These are phyloP conservation scores for Nicotiana tabacum DNA, from an alignment of 257 asterid species.

Conservation along the genomic window DNA sequence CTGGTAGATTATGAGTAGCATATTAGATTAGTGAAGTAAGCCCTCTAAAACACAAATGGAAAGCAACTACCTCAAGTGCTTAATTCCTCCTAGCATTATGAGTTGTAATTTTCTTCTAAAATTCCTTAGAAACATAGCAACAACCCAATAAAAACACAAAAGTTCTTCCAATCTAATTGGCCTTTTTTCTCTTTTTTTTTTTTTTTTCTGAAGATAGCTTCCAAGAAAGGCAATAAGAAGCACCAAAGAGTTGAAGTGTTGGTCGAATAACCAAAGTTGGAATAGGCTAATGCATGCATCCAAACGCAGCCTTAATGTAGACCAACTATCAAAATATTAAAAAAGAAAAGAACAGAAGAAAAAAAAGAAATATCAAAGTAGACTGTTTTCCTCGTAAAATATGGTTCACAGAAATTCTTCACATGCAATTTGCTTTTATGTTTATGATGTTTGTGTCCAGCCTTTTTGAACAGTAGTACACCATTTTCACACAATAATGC, in stretches of 20 bases:
- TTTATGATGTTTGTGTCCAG: background rate
- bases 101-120: background rate
- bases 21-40: background rate
- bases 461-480: background rate
- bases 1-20: background rate
- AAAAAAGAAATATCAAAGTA: background rate
- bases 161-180: background rate
- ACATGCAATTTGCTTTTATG: background rate
- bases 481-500: conserved; percentile 3
- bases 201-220: background rate
- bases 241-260: background rate
- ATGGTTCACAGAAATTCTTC: conserved; percentile 35
- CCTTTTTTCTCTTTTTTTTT: background rate
- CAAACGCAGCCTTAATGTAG: too few species aligned
- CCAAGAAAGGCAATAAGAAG: background rate
- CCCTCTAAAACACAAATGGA: background rate
- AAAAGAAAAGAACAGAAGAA: too few species aligned
- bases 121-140: background rate
- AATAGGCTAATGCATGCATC: too few species aligned
- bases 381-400: conserved; percentile 2
- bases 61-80: background rate
- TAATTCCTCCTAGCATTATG: too few species aligned
- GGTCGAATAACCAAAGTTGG: background rate
- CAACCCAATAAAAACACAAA: background rate
- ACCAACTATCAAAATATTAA: background rate